Conservation (phyloP, 768 basidiomycete species). For the Kwoniella dendrophila region DNA sequence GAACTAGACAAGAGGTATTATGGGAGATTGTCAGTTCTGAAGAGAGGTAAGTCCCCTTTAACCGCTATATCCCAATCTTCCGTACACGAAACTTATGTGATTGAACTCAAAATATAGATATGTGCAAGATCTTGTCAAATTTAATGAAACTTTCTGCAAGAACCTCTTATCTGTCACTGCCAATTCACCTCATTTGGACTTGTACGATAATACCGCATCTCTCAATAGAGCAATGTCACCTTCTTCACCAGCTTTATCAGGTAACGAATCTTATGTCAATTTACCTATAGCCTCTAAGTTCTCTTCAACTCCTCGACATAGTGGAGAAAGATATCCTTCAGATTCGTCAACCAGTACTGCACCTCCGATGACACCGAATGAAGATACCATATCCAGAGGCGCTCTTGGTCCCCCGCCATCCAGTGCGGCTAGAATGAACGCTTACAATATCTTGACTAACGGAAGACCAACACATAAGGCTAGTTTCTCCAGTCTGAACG, state of each 20-base stretch:
- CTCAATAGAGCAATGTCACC: slow-evolving; percentile 50
- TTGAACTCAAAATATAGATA: slow-evolving; percentile 64
- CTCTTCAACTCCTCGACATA: slow-evolving; percentile 58
- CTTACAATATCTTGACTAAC: slow-evolving; percentile 44
- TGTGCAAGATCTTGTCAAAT: slow-evolving; percentile 81
- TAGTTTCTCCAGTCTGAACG: slow-evolving; percentile 21
- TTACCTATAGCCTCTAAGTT: slow-evolving; percentile 90
- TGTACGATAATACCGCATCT: slow-evolving; percentile 26
- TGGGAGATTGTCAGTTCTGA: slow-evolving; percentile 97
- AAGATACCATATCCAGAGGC: slow-evolving; percentile 9
- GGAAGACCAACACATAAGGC: slow-evolving; percentile 38
- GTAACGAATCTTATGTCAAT: slow-evolving; percentile 68
- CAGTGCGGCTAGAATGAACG: slow-evolving; percentile 38
- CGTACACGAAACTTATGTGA: neutral
- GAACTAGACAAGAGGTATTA: slow-evolving; percentile 92
- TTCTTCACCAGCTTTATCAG: slow-evolving; percentile 60
- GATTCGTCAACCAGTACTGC: slow-evolving; percentile 18
- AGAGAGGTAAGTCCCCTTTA: slow-evolving; percentile 79
- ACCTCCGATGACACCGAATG: slow-evolving; percentile 20
- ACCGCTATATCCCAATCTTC: neutral
- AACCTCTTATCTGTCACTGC: slow-evolving; percentile 84
- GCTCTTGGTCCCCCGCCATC: slow-evolving; percentile 10
- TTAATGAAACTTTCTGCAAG: slow-evolving; percentile 92
- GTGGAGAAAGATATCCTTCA: slow-evolving; percentile 17
- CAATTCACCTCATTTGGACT: slow-evolving; percentile 39